phyloP scores from a whole-genome alignment of 1,284 basidiomycete species.

The Chalciporus sp. region DNA sequence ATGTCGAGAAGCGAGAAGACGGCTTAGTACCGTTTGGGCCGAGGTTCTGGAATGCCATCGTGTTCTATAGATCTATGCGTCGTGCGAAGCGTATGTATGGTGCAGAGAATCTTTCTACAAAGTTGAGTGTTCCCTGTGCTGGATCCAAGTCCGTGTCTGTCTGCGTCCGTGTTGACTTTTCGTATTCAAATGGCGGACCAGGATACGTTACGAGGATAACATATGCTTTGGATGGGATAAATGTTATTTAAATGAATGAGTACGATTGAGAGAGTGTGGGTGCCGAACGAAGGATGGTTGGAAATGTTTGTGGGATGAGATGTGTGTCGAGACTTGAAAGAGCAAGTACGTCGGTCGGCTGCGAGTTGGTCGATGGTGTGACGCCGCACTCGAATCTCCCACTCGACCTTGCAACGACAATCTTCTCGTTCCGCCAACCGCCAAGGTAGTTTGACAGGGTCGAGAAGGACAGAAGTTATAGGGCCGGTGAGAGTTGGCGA shows the following conservation, averaged over 20 bases:
- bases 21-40: slow-evolving; percentile 14
- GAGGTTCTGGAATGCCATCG: slow-evolving; percentile 12
- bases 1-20: slow-evolving; percentile 57
- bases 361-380: background rate
- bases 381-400: too few relatives aligned
- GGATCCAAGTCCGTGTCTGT: background rate
- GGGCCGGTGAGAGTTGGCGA: background rate
- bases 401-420: background rate
- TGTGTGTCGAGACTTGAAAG: background rate
- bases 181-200: background rate
- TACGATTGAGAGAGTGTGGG: background rate
- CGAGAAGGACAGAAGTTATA: background rate
- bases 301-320: background rate
- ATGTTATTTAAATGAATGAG: slow-evolving; percentile 7
- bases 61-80: background rate
- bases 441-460: background rate
- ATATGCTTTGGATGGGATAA: background rate
- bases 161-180: background rate
- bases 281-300: background rate
- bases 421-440: background rate
- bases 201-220: background rate
- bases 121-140: background rate
- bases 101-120: background rate
- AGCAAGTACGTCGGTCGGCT: background rate
- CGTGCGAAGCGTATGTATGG: background rate